These are phyloP conservation scores for Calonectria naviculata DNA, from an alignment of 2,329 filamentous ascomycete genomes.

Conservation along the genomic window DNA sequence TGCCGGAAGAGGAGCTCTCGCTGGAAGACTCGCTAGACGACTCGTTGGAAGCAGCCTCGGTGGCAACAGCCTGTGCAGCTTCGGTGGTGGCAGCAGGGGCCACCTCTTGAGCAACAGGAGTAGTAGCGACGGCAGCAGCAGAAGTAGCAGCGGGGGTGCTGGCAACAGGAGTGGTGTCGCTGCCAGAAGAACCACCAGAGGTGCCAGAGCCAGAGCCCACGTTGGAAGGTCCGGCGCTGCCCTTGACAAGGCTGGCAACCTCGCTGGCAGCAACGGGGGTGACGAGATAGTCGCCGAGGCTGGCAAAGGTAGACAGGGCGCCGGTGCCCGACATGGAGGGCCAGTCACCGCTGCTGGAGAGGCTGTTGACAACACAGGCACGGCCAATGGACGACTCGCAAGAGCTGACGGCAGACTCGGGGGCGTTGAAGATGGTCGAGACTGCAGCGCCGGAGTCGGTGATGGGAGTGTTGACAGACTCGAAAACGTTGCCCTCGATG, in stretches of 20 bases:
- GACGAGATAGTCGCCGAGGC: slow-evolving; percentile 35
- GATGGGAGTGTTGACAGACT: slow-evolving; percentile 45
- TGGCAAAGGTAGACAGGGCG: slow-evolving; percentile 28
- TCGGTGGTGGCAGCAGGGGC: background rate
- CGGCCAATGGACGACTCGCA: slow-evolving; percentile 36
- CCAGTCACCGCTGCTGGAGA: slow-evolving; percentile 36
- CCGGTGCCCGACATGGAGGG: slow-evolving; percentile 31
- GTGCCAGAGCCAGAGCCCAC: slow-evolving; percentile 26
- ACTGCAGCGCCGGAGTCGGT: slow-evolving; percentile 41
- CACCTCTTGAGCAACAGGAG: no score
- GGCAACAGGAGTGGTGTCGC: background rate
- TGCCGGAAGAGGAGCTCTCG: background rate
- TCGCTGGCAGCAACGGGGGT: slow-evolving; percentile 37
- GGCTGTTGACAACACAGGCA: slow-evolving; percentile 34
- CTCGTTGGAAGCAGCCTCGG: background rate
- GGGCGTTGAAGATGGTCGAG: slow-evolving; percentile 29
- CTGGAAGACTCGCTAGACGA: background rate
- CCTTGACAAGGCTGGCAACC: slow-evolving; percentile 36
- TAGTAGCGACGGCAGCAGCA: background rate
- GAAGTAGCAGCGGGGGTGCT: no score
- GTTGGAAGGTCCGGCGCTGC: slow-evolving; percentile 38
- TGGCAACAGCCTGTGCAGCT: background rate
- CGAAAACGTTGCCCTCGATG: slow-evolving; percentile 43
- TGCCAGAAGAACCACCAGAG: background rate
- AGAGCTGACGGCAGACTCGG: slow-evolving; percentile 24